Evolutionary conservation across 164 flowering plant genomes (phyloP).

Genomic region (Vitis cinerea): DNA sequence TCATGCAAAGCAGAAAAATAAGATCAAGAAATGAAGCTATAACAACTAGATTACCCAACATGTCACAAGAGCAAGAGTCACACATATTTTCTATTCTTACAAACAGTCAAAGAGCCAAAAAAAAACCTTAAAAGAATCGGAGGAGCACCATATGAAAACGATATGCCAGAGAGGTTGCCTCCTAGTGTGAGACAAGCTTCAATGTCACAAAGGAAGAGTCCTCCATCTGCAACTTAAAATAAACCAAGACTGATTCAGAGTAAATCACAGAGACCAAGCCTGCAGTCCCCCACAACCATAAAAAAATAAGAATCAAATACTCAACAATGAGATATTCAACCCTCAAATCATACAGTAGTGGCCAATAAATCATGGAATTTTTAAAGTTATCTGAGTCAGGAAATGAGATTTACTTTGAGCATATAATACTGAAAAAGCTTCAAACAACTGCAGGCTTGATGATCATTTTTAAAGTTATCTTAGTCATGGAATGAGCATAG

Average conservation of each 20-base stretch:
- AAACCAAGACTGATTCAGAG: neutral
- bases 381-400: conserved; percentile 6
- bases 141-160: conserved; percentile 10
- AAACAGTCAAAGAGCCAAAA: neutral
- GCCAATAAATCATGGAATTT: neutral
- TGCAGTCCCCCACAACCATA: too few species aligned
- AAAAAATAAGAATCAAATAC: too few species aligned
- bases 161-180: conserved; percentile 35
- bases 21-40: too few species aligned
- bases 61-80: too few species aligned
- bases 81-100: too few species aligned
- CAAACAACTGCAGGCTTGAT: too few species aligned
- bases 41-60: too few species aligned
- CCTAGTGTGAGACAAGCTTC: conserved; percentile 30
- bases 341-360: too few species aligned
- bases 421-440: neutral
- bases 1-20: too few species aligned
- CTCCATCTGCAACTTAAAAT: neutral
- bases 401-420: conserved; percentile 1
- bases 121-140: neutral
- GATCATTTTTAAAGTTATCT: too few species aligned
- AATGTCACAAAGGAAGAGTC: conserved; percentile 13
- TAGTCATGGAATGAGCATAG: too few species aligned
- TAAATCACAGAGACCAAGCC: neutral
- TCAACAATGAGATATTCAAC: too few species aligned